Evolutionary conservation across 164 flowering plant species (phyloP).

Genomic region (grape (Vitis vinifera)): DNA sequence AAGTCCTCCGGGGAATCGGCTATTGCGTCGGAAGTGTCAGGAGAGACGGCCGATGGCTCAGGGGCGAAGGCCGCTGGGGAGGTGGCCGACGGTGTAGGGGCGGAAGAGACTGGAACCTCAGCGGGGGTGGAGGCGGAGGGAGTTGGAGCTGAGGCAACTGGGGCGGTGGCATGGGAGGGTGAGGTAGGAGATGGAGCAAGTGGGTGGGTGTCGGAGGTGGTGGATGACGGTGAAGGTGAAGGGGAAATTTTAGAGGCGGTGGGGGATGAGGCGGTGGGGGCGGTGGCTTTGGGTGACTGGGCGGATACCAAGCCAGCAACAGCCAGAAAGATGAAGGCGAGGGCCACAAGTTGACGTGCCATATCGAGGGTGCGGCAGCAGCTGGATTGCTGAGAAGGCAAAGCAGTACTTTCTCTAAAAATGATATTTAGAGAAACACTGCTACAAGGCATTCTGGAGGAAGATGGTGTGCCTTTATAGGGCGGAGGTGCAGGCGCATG

Average conservation of each 20-base stretch:
- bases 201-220: conserved; percentile 5
- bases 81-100: neutral
- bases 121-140: conserved; percentile 8
- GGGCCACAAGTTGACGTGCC: too few relatives aligned
- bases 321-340: too few relatives aligned
- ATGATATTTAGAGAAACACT: too few relatives aligned
- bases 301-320: too few relatives aligned
- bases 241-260: neutral
- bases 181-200: conserved; percentile 7
- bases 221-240: conserved; percentile 4
- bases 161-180: conserved; percentile 10
- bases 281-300: too few relatives aligned
- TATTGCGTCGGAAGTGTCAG: neutral
- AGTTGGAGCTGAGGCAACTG: conserved; percentile 13
- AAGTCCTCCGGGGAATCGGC: neutral
- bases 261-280: too few relatives aligned
- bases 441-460: too few relatives aligned
- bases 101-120: neutral
- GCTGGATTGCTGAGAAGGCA: too few relatives aligned
- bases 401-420: too few relatives aligned
- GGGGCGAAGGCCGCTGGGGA: neutral
- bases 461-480: too few relatives aligned
- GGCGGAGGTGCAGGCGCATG: too few relatives aligned
- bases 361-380: too few relatives aligned
- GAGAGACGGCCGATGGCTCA: neutral